Evolutionary conservation across 768 basidiomycete species (phyloP).

Genomic region (Mycena galericulata): DNA sequence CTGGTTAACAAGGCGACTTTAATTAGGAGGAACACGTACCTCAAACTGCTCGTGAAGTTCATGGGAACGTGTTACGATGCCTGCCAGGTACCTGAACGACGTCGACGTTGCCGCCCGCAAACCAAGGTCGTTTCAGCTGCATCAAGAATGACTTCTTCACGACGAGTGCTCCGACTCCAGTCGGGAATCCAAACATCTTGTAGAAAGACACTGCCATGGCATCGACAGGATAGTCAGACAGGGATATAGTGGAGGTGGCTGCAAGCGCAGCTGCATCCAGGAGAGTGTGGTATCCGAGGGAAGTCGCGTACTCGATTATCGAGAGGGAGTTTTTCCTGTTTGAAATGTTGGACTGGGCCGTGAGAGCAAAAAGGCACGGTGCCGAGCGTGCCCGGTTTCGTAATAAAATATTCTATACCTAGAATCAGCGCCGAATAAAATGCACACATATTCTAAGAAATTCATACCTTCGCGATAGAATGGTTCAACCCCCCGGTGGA

Average conservation of each 20-base stretch:
- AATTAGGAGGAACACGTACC: conserved; percentile 53
- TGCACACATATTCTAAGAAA: conserved; percentile 37
- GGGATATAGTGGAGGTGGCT: conserved; percentile 75
- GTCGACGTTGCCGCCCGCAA: conserved; percentile 85
- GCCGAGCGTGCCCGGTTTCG: conserved; percentile 60
- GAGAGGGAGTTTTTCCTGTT: conserved; percentile 79
- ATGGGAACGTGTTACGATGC: conserved; percentile 68
- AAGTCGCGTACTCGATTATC: conserved; percentile 71
- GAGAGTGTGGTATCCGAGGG: conserved; percentile 79
- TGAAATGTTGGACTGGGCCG: conserved; percentile 86
- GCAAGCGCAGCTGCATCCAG: conserved; percentile 87
- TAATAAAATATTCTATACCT: conserved; percentile 64
- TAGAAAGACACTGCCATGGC: conserved; percentile 89
- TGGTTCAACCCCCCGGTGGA: conserved; percentile 73
- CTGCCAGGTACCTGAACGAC: conserved; percentile 87
- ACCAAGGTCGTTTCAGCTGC: conserved; percentile 80
- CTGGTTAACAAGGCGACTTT: conserved; percentile 1
- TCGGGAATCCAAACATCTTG: conserved; percentile 92
- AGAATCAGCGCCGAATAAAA: conserved; percentile 42
- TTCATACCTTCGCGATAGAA: conserved; percentile 71
- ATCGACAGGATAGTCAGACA: conserved; percentile 77
- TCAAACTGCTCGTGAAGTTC: conserved; percentile 82
- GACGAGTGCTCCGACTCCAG: conserved; percentile 84
- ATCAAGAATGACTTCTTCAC: conserved; percentile 77
- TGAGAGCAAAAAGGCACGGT: conserved; percentile 78